Base-by-base conservation (phyloP, 805 yeast species). In the Starmerella scarabaei region DNA sequence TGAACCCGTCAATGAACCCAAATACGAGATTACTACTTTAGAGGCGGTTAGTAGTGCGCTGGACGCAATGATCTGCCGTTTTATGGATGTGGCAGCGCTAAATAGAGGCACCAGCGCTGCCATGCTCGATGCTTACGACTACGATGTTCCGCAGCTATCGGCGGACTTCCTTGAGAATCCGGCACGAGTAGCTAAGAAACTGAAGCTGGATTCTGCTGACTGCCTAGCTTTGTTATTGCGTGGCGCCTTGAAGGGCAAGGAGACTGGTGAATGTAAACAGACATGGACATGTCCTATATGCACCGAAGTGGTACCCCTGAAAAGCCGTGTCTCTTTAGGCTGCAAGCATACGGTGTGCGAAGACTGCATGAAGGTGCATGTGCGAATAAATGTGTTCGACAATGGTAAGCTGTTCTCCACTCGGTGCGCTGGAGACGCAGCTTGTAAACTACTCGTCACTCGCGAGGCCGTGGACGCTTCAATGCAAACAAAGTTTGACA, bases 291-390 rank as follows among this genome's bases (percentile, higher is more conserved):
- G 50, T 16, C 49, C 49, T 3, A 34, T 32, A 8, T 32, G 35
- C 27, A 12, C 27, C 4, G 35, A 32, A 5, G 6, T 5, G 11
- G 24, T 16, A 21, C 27, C 24, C n/a, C 6, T 15, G 2, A 17
- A 15, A 1, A 26, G 32, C 4, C 20, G 29, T 12, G 31, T 23
- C 7, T 15, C 44, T 3, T 57, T 83, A 15, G 66, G 66, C 14
- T 91, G 97, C 58, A 68, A 67, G 7, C 95, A 88, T 57, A 64
- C 62, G 37, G 80, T 65, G 50, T 91, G 98, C 55, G 50, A 64
- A 2, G 62, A 61, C 11, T 88, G 98, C 57, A 86, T 79, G 56
- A 53, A 61, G 14, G 66, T 65, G 26, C 86, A 83, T 55, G 61
- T 80, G 16, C 52, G 61, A 5, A 71, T 67, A 36, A 65, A 67